Base-by-base conservation (phyloP, 148 eudicot species). In the Diospyros kaki region DNA sequence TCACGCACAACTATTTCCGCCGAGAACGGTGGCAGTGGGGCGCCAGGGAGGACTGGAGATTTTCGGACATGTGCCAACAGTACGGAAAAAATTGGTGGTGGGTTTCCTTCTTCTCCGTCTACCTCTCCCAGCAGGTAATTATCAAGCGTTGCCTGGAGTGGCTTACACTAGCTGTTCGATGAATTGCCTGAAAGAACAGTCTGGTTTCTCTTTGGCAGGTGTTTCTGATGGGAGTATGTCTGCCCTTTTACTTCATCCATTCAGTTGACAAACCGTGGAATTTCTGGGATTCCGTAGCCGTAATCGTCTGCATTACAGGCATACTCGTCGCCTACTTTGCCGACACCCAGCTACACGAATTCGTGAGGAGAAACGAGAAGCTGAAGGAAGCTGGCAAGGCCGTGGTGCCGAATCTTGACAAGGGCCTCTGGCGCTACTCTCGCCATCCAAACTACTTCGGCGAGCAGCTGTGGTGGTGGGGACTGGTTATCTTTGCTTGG, bases 381-480 rank as follows among this genome's bases (percentile, higher is more conserved):
- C 77, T 88, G 40, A 90, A 87, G 83, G 76, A 86, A 42, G 58
- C 69, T 40, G 93, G 85, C 44, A 76, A 85, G 78, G 81, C 90
- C 2, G 18, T 75, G 1, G 83, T 85, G 54, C 88, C 91, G 11
- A 81, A 43, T 76, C 89, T 92, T 58, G 92, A 94, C 67, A 56
- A 64, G 14, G 98, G 98, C 45, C 77, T 94, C 28, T 94, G 98
- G 98, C 72, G 72, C 53, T 94, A 92, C 77, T 94, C 97, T 1
- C 78, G 98, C 1, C 98, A 94, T 68, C 98, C 98, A 44, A 94
- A 94, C 74, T 94, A 94, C 80, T 89, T 94, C 14, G 98, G 97
- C 48, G 98, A 94, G 91, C 98, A 94, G 75, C 69, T 94, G 18
- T 94, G 98, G 98, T 94, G 98, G 98, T 94, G 96, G 97, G 98